These are phyloP conservation scores for Camelina sativa DNA, from an alignment of 345 rosid genomes.

Conservation along the genomic window DNA sequence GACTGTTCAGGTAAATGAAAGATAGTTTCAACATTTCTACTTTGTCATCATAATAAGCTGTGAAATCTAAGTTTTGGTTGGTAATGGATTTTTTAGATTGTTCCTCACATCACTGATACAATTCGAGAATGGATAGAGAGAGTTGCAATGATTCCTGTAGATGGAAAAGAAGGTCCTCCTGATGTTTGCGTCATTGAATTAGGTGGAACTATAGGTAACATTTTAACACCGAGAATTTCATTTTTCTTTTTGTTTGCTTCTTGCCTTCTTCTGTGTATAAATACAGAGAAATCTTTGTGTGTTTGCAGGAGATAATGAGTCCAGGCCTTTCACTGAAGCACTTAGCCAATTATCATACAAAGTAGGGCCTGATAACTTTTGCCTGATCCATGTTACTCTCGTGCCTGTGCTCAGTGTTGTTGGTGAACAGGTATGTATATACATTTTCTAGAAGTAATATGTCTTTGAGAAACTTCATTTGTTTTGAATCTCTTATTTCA, in stretches of 20 bases:
- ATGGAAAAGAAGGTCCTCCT: conserved; percentile 66
- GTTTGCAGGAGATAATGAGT: conserved; percentile 80
- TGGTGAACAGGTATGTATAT: conserved; percentile 70
- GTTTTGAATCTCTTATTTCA: conserved; percentile 32
- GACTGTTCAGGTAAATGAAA: conserved; percentile 74
- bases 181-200: conserved; percentile 88
- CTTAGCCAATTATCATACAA: conserved; percentile 77
- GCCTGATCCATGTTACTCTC: conserved; percentile 83
- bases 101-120: conserved; percentile 84
- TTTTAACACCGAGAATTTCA: conserved; percentile 12
- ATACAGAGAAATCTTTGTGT: not conserved
- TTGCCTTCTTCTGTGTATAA: not conserved
- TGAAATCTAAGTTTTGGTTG: not conserved
- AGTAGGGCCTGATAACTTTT: conserved; percentile 80
- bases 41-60: not conserved
- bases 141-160: conserved; percentile 71
- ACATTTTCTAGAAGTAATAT: not conserved
- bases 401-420: conserved; percentile 84
- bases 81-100: conserved; percentile 50
- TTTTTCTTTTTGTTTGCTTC: not conserved
- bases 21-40: not conserved
- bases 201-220: conserved; percentile 80
- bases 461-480: not conserved
- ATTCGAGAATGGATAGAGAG: conserved; percentile 87
- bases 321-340: conserved; percentile 83